Evolutionary conservation across 371 early-diverging fungal species (phyloP), one percentile per base, ranked within the genome.

Genomic region (Catenaria anguillulae): DNA sequence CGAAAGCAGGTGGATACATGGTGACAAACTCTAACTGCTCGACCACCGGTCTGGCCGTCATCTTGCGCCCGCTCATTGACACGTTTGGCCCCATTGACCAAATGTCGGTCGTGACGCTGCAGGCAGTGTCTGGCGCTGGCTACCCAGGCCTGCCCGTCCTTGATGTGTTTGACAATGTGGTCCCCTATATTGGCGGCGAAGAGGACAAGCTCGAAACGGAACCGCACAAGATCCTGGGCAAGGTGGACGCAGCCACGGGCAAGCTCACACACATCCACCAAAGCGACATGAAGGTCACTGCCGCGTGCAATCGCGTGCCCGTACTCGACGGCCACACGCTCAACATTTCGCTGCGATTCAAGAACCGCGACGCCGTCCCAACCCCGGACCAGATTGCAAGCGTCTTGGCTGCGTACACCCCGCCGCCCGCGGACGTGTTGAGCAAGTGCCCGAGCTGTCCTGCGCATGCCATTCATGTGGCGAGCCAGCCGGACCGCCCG

Each of bases 1-100:
- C 75, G 82, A 64, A 68, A 71, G 33, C 70, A 54, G 86, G 83
- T 70, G 97, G 97, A 48, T 90, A 91, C 72, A 68, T 97, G n/a
- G 84, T 95, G 67, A 93, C 97, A 43, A 97, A 94, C 75, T 89
- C 96, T 65, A 97, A 97, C 76, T 97, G 97, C 77, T 92, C 96
- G 35, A 90, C 95, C 61, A 88, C 95, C 0, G 96, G 95, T 55
- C 78, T 94, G 45, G 91, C 89, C 29, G 91, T 92, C 33, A 86
- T 89, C 0, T 75, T 95, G 58, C 90, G 91, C 77, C 88, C 96
- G 4, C 75, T 95, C 33, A 84, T 88, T 71, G 89, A 92, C 67
- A 82, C 81, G 31, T 93, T 90, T 73, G 93, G 93, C 3, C 79
- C 80, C 55, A 82, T 91, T 46, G 72, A 85, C 23, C 19, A 56